Evolutionary conservation across 2,329 filamentous ascomycete genomes (phyloP).

Genomic region (Ceratocystis variospora): DNA sequence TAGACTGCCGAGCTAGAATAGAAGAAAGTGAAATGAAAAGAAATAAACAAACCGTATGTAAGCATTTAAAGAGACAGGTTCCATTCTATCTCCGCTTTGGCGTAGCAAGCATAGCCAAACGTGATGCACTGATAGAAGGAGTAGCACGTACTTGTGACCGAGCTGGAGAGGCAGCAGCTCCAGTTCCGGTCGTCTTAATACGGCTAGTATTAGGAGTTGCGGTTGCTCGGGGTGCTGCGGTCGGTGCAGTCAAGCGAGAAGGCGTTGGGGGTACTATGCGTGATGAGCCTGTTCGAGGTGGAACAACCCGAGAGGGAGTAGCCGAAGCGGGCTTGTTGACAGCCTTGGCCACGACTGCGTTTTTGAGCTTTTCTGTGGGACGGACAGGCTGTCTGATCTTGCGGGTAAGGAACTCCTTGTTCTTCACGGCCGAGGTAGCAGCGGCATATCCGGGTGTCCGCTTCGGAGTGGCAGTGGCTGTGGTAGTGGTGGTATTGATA

Average conservation of each 20-base stretch:
- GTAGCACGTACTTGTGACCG: constrained; percentile 2
- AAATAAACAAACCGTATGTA: neutral
- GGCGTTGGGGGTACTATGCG: constrained; percentile 2
- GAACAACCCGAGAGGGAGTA: neutral
- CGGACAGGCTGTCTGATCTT: constrained; percentile 19
- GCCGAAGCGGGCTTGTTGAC: neutral
- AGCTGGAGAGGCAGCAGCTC: neutral
- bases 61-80: neutral
- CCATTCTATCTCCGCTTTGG: constrained; percentile 13
- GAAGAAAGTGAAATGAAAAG: neutral
- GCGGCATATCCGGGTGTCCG: constrained; percentile 14
- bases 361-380: constrained; percentile 16
- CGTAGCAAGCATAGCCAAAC: constrained; percentile 13
- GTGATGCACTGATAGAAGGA: constrained; percentile 12
- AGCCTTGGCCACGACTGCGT: neutral
- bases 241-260: neutral
- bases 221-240: neutral
- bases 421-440: constrained; percentile 16
- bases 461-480: neutral
- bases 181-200: constrained; percentile 2
- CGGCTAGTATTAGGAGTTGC: constrained; percentile 1
- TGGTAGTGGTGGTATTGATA: neutral
- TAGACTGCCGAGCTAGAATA: no score
- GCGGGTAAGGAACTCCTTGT: constrained; percentile 13
- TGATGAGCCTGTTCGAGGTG: neutral